Percentiles rank a stretch among this genome's conserved stretches.
These are phyloP conservation scores for Alternaria brassicicola DNA, from an alignment of 2,329 filamentous ascomycete genomes.

Conservation along the genomic window DNA sequence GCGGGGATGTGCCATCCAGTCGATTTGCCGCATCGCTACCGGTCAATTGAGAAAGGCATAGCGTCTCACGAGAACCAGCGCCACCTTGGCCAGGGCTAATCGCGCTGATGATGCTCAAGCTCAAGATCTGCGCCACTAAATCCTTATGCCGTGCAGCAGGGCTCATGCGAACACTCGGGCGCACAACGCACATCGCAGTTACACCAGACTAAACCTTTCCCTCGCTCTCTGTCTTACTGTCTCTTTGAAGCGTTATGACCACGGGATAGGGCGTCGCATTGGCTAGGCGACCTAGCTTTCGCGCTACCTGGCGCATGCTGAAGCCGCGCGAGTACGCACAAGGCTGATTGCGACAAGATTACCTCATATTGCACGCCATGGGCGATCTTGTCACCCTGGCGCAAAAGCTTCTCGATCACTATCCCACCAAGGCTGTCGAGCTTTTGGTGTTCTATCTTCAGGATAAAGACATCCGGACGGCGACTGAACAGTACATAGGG, in stretches of 20 bases:
- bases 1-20: neutral
- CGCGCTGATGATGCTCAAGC: neutral
- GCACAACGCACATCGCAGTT: neutral
- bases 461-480: neutral
- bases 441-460: neutral
- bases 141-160: neutral
- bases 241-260: neutral
- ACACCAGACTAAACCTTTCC: neutral
- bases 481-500: neutral
- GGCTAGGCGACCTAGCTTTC: fast-evolving
- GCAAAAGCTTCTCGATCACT: neutral
- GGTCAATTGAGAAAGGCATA: neutral
- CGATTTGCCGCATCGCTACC: neutral
- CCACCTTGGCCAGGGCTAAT: neutral
- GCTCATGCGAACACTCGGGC: neutral
- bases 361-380: neutral
- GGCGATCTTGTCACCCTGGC: neutral
- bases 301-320: fast-evolving
- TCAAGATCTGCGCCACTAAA: neutral
- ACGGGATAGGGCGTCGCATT: neutral
- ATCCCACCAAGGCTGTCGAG: neutral
- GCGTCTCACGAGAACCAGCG: neutral
- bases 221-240: neutral
- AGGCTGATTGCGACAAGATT: neutral
- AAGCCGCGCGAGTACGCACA: neutral